A percentile compares a stretch with the other conserved stretches of the same genome.
phyloP scores from a whole-genome alignment of 83 land plant genomes.

The Picea abies region DNA sequence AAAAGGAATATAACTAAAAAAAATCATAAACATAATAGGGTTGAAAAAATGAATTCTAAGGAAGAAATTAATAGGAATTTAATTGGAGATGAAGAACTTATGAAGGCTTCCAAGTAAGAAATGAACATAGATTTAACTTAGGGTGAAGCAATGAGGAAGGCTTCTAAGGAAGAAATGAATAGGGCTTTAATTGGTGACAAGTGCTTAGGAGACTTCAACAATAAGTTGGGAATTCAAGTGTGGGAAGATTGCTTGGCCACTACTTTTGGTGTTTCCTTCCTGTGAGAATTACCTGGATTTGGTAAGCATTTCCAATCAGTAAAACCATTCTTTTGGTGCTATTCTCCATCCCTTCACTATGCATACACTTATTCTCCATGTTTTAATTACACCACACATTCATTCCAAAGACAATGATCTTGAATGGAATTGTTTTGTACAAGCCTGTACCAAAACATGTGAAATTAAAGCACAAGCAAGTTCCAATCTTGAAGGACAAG shows the following conservation, averaged over 20 bases:
- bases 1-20: not conserved
- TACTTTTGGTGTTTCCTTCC: constrained; percentile 49
- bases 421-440: not conserved
- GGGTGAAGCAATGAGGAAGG: constrained; percentile 1
- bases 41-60: not conserved
- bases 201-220: constrained; percentile 38
- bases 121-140: constrained; percentile 14
- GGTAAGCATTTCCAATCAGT: constrained; percentile 39
- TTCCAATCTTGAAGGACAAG: no score
- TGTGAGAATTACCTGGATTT: constrained; percentile 25
- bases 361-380: constrained; percentile 35
- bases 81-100: constrained; percentile 17
- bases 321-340: constrained; percentile 30
- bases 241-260: constrained; percentile 43
- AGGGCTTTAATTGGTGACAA: constrained; percentile 30
- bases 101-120: not conserved
- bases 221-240: constrained; percentile 19
- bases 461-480: not conserved
- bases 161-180: constrained; percentile 2
- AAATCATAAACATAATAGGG: no score
- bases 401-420: constrained; percentile 8
- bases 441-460: no score
- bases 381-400: not conserved
- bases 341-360: constrained; percentile 50
- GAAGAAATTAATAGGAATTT: constrained; percentile 12